A percentile compares a stretch with the other conserved stretches of the same genome.
Evolutionary conservation across 768 basidiomycete species (phyloP).

Genomic region (Pleurotus tuber-regium): DNA sequence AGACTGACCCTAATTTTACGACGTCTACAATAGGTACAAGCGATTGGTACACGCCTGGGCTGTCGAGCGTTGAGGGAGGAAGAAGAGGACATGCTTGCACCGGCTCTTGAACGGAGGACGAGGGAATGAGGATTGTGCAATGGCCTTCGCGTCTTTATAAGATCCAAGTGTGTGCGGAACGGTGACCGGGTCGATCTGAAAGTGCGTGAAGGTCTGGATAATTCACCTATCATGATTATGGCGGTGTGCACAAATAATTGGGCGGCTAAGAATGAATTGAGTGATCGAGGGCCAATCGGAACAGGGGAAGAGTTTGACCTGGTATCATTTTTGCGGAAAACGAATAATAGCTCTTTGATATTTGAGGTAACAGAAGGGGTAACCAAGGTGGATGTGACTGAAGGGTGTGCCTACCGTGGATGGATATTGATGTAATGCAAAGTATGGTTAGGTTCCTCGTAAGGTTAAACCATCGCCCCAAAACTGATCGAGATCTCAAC

Average conservation of each 20-base stretch:
- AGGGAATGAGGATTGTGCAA: too few species aligned
- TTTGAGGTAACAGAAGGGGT: constrained; percentile 2
- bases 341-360: background rate
- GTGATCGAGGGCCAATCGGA: background rate
- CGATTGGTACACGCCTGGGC: constrained; percentile 44
- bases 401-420: background rate
- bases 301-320: too few species aligned
- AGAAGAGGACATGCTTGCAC: background rate
- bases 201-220: background rate
- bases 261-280: background rate
- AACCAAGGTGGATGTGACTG: constrained; percentile 4
- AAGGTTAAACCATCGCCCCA: background rate
- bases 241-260: constrained; percentile 9
- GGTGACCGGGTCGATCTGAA: background rate
- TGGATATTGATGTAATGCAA: background rate
- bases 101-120: background rate
- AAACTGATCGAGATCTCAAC: background rate
- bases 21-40: constrained; percentile 51
- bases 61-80: constrained; percentile 10
- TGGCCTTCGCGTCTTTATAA: too few species aligned
- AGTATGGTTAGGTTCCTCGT: background rate
- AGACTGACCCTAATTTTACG: constrained; percentile 54
- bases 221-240: constrained; percentile 4
- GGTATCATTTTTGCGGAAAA: too few species aligned
- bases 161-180: too few species aligned